Evolutionary conservation across 208 protist species (phyloP).

Genomic region (Borovskyia barvae): DNA sequence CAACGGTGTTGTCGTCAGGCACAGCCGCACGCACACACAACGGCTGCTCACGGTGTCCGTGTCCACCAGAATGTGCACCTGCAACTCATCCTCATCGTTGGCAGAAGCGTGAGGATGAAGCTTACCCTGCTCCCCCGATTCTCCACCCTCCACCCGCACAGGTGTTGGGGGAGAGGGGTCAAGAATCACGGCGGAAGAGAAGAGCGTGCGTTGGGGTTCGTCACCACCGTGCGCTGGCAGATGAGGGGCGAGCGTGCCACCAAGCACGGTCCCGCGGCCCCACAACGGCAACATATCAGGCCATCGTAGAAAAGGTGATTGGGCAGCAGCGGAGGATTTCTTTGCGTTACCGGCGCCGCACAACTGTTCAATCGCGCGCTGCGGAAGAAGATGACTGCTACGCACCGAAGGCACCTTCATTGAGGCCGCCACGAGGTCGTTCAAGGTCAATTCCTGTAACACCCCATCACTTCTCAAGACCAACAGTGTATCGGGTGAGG

Average conservation of each 20-base stretch:
- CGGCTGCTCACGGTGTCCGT: conserved; percentile 28
- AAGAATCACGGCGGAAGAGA: too few species aligned
- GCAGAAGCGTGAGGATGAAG: too few species aligned
- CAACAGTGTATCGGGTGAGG: conserved; percentile 32
- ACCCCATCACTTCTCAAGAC: conserved; percentile 33
- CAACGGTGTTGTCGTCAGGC: conserved; percentile 7
- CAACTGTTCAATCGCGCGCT: background rate
- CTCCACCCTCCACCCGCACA: background rate
- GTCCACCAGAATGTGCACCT: conserved; percentile 24
- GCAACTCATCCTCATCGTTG: background rate
- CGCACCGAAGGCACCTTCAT: conserved; percentile 37
- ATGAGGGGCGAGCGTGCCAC: conserved; percentile 8
- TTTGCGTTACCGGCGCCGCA: too few species aligned
- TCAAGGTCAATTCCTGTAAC: conserved; percentile 33
- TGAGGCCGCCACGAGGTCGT: conserved; percentile 26
- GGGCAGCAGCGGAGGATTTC: too few species aligned
- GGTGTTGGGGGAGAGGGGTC: background rate
- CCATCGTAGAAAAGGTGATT: too few species aligned
- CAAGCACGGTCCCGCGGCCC: conserved; percentile 6
- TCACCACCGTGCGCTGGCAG: conserved; percentile 14
- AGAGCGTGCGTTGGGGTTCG: conserved; percentile 18
- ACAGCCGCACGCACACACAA: conserved; percentile 23
- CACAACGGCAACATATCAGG: conserved; percentile 22
- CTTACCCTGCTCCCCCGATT: background rate
- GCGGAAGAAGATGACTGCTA: conserved; percentile 21